Base-by-base conservation (phyloP, 345 rosid genomes). In the Viola odorata region DNA sequence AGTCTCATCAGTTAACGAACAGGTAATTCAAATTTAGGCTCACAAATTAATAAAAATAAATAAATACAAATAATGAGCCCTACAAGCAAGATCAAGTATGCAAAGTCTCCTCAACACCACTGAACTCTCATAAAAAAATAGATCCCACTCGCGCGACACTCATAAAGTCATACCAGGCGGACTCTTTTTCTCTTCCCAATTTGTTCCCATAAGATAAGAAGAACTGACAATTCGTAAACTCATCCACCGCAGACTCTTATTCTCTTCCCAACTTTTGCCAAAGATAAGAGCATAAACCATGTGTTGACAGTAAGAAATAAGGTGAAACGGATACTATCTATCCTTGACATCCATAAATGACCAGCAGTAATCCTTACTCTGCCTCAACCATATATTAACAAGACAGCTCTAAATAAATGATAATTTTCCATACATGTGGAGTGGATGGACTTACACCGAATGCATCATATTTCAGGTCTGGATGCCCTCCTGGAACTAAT, bases 391-490 rank as follows among this genome's bases (percentile, higher is more conserved):
- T 44, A 3, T 15, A 32, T 45, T 62, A 41, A 23, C 41, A 8
- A 52, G 5, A 2, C 6, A 39, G 44, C n/a, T 36, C 41, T 12
- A 52, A n/a, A n/a, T n/a, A n/a, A n/a, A 23, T 13, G 8, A 17
- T 3, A 1, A 15, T 45, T 50, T 40, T 11, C 37, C 50, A 47
- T 12, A 47, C 50, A 56, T 60, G 10, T 52, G 40, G 10, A 39
- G 6, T 58, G 44, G 63, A 66, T n/a, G 70, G 63, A 66, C 96
- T 82, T 79, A 87, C 96, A 51, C 76, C 76, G 55, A 89, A 84
- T 60, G 91, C 96, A 51, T 81, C 81, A 65, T 89, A 92, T 61
- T 92, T 92, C 57, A 82, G 81, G 58, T 48, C 73, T 55, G 76
- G 67, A 53, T 72, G 65, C 73, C 87, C 91, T 66, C 91, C 88